These are phyloP conservation scores for Coniferiporia weirii DNA, from an alignment of 1,284 basidiomycete species.

Conservation along the genomic window DNA sequence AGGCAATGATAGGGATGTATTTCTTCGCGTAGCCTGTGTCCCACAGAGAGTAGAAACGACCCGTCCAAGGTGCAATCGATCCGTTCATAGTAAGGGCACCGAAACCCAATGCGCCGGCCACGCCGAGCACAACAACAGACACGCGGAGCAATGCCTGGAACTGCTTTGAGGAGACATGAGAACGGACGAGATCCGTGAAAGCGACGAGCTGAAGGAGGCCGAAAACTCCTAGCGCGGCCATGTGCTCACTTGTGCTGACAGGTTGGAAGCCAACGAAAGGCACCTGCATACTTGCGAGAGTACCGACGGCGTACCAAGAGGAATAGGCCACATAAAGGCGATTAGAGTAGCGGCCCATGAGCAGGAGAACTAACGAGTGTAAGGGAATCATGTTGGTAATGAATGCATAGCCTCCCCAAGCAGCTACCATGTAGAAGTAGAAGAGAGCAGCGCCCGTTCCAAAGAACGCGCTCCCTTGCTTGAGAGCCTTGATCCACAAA, in stretches of 20 bases:
- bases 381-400: constrained; percentile 99
- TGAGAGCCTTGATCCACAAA: constrained; percentile 96
- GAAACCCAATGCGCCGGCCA: constrained; percentile 72
- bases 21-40: constrained; percentile 99
- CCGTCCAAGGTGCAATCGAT: constrained; percentile 98
- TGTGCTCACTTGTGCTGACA: constrained; percentile 96
- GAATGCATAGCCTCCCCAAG: constrained; percentile 99
- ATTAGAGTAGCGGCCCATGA: constrained; percentile 96
- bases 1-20: constrained; percentile 98
- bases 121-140: constrained; percentile 63
- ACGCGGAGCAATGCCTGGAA: constrained; percentile 81
- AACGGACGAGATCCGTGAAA: constrained; percentile 86
- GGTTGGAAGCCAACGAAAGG: constrained; percentile 99
- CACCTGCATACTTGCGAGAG: constrained; percentile 97
- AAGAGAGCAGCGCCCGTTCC: constrained; percentile 90
- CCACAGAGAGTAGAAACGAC: constrained; percentile 99
- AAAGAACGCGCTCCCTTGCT: constrained; percentile 89
- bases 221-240: constrained; percentile 97
- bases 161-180: constrained; percentile 88
- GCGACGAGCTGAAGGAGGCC: constrained; percentile 96
- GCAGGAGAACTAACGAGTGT: constrained; percentile 86
- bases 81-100: constrained; percentile 87
- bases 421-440: constrained; percentile 99
- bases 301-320: constrained; percentile 97
- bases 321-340: constrained; percentile 95